Evolutionary conservation across 1,284 basidiomycete genomes (phyloP).

Genomic region (Ceratobasidium papillatum): DNA sequence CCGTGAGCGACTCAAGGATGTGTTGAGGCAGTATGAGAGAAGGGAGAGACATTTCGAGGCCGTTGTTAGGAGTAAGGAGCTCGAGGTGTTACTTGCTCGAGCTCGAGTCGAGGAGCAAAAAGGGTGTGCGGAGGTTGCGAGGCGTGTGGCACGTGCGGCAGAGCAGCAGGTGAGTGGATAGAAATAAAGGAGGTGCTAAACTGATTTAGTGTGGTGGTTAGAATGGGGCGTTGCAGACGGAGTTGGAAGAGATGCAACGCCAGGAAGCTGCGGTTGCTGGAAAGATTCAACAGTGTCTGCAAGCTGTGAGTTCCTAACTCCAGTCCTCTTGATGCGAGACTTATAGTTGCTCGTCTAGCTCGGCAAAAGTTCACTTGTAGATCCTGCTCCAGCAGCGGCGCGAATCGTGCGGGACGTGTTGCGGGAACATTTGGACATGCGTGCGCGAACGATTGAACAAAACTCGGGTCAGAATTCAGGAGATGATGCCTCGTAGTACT

Average conservation of each 20-base stretch:
- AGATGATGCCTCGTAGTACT: constrained; percentile 14
- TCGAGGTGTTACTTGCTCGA: constrained; percentile 81
- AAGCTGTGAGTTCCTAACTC: constrained; percentile 5
- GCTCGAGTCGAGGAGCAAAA: constrained; percentile 84
- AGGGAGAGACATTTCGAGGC: constrained; percentile 88
- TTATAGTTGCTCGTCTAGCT: background rate
- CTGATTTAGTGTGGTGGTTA: background rate
- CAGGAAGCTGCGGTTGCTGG: constrained; percentile 25
- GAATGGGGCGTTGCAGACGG: constrained; percentile 31
- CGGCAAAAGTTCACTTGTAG: constrained; percentile 18
- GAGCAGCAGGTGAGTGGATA: constrained; percentile 37
- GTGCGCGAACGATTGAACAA: constrained; percentile 35
- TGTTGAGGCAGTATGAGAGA: constrained; percentile 82
- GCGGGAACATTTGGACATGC: constrained; percentile 35
- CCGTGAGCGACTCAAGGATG: constrained; percentile 81
- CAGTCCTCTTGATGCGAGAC: background rate
- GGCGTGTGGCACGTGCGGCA: constrained; percentile 41
- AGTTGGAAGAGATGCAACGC: constrained; percentile 34
- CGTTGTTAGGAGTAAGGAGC: constrained; percentile 84
- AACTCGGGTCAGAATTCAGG: constrained; percentile 18
- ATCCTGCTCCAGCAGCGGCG: constrained; percentile 32
- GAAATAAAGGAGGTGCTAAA: too few species aligned
- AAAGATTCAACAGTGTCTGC: constrained; percentile 36
- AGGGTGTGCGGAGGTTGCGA: constrained; percentile 77
- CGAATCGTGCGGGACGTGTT: constrained; percentile 29